Evolutionary conservation across 1,284 basidiomycete genomes (phyloP).

Genomic region (Cutaneotrichosporon daszewskae): DNA sequence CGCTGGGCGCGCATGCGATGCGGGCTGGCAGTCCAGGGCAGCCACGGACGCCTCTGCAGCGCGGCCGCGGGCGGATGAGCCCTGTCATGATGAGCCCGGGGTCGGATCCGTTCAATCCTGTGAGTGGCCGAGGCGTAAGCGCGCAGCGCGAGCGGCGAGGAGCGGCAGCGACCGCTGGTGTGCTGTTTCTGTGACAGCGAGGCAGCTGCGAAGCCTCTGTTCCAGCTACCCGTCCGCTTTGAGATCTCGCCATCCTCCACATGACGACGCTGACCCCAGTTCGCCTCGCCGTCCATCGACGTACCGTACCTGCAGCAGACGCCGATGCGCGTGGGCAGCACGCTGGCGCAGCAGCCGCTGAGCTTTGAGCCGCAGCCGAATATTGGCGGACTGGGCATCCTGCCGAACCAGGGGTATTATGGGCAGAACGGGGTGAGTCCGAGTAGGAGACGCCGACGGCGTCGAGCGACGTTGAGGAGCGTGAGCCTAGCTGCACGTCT

Average conservation of each 20-base stretch:
- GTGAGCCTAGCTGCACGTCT: no score
- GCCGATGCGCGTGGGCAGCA: conserved; percentile 23
- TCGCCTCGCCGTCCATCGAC: conserved; percentile 40
- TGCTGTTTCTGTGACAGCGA: no score
- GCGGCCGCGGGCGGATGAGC: conserved; percentile 30
- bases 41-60: conserved; percentile 36
- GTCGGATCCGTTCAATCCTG: conserved; percentile 49
- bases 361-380: conserved; percentile 42
- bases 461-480: no score
- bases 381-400: conserved; percentile 44
- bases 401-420: conserved; percentile 18
- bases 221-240: no score
- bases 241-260: no score
- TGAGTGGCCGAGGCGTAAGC: conserved; percentile 22
- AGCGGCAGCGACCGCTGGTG: no score
- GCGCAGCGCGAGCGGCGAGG: background rate
- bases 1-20: conserved; percentile 30
- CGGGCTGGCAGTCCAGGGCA: conserved; percentile 15
- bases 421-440: conserved; percentile 8
- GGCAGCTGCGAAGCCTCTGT: no score
- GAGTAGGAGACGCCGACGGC: no score
- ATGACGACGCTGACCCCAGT: conserved; percentile 23
- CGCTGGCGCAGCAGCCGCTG: conserved; percentile 20
- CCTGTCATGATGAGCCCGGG: conserved; percentile 45
- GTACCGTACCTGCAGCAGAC: conserved; percentile 27